Conservation (phyloP, 495 filamentous ascomycete species). For the Xylaria telfairii region DNA sequence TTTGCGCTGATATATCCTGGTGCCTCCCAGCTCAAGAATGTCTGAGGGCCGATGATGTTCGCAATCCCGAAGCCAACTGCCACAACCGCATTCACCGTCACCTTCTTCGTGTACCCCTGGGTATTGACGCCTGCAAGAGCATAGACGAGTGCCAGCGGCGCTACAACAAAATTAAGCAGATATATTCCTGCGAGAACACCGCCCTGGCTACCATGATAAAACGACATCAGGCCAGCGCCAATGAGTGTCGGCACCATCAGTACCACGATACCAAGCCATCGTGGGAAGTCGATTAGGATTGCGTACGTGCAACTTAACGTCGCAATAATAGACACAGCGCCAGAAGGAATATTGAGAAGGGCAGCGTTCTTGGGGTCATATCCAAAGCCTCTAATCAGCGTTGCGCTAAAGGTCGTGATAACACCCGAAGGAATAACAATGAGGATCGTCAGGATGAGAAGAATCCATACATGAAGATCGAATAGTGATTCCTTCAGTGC, state of each 20-base stretch:
- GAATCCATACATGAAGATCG: slow-evolving; percentile 32
- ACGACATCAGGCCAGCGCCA: slow-evolving; percentile 66
- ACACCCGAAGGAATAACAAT: slow-evolving; percentile 61
- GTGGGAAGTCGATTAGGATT: slow-evolving; percentile 20
- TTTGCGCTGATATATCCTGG: slow-evolving; percentile 69
- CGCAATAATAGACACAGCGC: slow-evolving; percentile 60
- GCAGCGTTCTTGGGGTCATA: slow-evolving; percentile 60
- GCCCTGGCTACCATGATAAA: slow-evolving; percentile 52
- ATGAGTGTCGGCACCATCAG: slow-evolving; percentile 50
- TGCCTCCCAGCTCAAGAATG: slow-evolving; percentile 64
- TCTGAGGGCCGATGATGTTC: slow-evolving; percentile 73
- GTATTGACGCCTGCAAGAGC: slow-evolving; percentile 30
- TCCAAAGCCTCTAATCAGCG: slow-evolving; percentile 62
- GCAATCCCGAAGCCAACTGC: slow-evolving; percentile 66
- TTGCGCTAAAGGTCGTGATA: slow-evolving; percentile 66
- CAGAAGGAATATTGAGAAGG: slow-evolving; percentile 66
- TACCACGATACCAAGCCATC: slow-evolving; percentile 25
- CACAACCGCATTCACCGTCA: slow-evolving; percentile 51
- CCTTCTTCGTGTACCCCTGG: slow-evolving; percentile 16
- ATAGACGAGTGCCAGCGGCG: slow-evolving; percentile 55
- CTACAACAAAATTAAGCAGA: slow-evolving; percentile 65
- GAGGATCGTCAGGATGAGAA: slow-evolving; percentile 36
- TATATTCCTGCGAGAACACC: slow-evolving; percentile 69
- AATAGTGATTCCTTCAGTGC: slow-evolving; percentile 28
- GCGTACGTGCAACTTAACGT: slow-evolving; percentile 58